Conservation (phyloP, 2,329 filamentous ascomycete genomes). For the Pyricularia pennisetigena region DNA sequence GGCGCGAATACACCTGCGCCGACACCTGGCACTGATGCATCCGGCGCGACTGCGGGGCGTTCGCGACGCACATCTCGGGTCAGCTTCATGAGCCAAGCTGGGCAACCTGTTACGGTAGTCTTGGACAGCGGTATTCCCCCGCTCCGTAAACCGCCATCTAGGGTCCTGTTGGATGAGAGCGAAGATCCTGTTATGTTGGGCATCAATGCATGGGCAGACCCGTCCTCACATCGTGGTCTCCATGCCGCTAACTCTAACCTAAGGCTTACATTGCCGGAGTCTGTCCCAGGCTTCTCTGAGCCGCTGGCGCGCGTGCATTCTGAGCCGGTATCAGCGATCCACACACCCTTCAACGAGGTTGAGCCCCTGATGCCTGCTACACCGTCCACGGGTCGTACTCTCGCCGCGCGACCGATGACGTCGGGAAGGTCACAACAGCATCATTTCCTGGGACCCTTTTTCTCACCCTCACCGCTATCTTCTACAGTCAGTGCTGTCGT, state of each 20-base stretch:
- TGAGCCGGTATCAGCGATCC: slow-evolving; percentile 15
- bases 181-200: slow-evolving; percentile 12
- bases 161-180: not conserved
- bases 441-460: slow-evolving; percentile 36
- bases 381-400: not conserved
- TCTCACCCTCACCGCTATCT: slow-evolving; percentile 50
- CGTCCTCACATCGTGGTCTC: not conserved
- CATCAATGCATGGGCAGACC: not conserved
- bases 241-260: not conserved
- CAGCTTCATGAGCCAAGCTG: slow-evolving; percentile 28
- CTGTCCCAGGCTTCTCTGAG: not conserved
- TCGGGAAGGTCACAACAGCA: slow-evolving; percentile 22
- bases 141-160: slow-evolving; percentile 19
- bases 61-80: slow-evolving; percentile 36
- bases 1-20: not conserved
- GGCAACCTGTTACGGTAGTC: slow-evolving; percentile 25
- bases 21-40: slow-evolving; percentile 4
- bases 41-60: slow-evolving; percentile 12
- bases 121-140: slow-evolving; percentile 25
- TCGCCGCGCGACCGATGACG: not conserved
- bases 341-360: slow-evolving; percentile 8
- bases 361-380: not conserved
- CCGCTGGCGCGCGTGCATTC: slow-evolving; percentile 1
- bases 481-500: slow-evolving; percentile 49
- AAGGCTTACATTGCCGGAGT: not conserved